These are phyloP conservation scores for Byssothecium circinans DNA, from an alignment of 2,329 filamentous ascomycete genomes.

Conservation along the genomic window DNA sequence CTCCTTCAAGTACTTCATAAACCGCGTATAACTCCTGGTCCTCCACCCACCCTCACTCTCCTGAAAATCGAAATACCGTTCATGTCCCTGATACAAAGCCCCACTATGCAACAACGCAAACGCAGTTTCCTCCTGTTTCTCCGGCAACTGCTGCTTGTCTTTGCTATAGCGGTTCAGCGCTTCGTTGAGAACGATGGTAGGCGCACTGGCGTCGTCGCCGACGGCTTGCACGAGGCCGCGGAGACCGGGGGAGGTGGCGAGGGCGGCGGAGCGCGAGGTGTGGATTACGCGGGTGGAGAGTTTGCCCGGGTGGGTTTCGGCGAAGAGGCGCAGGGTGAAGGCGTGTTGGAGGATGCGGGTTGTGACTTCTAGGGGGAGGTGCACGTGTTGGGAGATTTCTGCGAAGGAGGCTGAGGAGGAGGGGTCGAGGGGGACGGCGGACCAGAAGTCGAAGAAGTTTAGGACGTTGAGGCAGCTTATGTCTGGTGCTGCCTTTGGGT, in stretches of 20 bases:
- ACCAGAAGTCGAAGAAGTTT: conserved; percentile 58
- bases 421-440: conserved; percentile 53
- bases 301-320: conserved; percentile 19
- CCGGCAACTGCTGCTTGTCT: conserved; percentile 27
- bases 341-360: conserved; percentile 39
- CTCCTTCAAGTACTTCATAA: conserved; percentile 40
- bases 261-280: conserved; percentile 33
- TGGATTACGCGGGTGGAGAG: conserved; percentile 21
- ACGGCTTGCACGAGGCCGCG: conserved; percentile 28
- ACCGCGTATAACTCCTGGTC: conserved; percentile 33
- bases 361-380: conserved; percentile 31
- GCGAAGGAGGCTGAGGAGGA: conserved; percentile 47
- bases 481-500: conserved; percentile 48
- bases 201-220: conserved; percentile 28
- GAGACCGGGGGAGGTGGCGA: conserved; percentile 28
- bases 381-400: conserved; percentile 30
- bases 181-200: conserved; percentile 32
- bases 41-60: conserved; percentile 34
- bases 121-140: conserved; percentile 28
- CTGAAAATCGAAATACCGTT: conserved; percentile 37
- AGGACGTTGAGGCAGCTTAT: conserved; percentile 51
- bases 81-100: conserved; percentile 23
- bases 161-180: conserved; percentile 28
- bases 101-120: conserved; percentile 34
- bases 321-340: conserved; percentile 42